Conservation (phyloP, 2,329 filamentous ascomycete species). For the Colletotrichum sp. region DNA sequence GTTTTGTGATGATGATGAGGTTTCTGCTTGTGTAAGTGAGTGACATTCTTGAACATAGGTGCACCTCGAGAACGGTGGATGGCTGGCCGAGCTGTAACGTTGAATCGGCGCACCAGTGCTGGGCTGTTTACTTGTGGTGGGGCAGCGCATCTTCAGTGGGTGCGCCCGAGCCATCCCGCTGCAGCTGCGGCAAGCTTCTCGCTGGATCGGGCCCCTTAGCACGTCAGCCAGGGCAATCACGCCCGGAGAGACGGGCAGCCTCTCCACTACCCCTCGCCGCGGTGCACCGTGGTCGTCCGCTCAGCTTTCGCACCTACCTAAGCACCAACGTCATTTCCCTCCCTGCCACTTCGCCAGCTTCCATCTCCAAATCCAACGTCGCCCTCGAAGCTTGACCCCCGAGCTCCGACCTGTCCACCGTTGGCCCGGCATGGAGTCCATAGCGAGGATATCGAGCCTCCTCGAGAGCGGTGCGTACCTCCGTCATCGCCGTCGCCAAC, state of each 20-base stretch:
- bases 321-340: constrained; percentile 26
- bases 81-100: neutral
- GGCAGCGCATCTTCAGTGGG: neutral
- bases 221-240: neutral
- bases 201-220: neutral
- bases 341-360: neutral
- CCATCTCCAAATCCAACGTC: neutral
- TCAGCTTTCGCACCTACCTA: neutral
- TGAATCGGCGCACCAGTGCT: neutral
- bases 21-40: neutral
- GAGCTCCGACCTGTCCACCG: neutral
- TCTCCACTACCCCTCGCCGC: neutral
- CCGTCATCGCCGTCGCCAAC: neutral
- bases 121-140: neutral
- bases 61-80: neutral
- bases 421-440: constrained; percentile 79
- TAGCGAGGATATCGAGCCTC: constrained; percentile 90
- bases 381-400: neutral
- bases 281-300: neutral
- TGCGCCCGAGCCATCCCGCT: neutral
- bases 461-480: constrained; percentile 82
- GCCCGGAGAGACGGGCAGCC: neutral
- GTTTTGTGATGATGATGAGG: neutral
- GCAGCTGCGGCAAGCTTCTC: neutral
- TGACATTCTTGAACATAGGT: neutral